These are phyloP conservation scores for Populus euphratica DNA, from an alignment of 345 rosid genomes.

Conservation along the genomic window DNA sequence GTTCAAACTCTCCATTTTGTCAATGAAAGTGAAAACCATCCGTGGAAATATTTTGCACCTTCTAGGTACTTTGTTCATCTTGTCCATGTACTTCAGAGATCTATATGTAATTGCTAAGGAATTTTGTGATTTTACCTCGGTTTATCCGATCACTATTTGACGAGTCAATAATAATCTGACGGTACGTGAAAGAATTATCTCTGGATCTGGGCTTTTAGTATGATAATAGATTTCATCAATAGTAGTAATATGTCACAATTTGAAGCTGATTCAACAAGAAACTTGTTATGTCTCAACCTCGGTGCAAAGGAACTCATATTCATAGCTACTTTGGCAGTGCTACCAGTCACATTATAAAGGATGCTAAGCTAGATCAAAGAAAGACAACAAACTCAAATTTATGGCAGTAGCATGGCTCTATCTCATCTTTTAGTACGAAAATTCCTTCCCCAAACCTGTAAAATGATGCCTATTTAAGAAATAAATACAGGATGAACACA, in stretches of 20 bases:
- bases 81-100: neutral
- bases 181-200: neutral
- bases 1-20: neutral
- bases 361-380: neutral
- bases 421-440: neutral
- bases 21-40: neutral
- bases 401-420: neutral
- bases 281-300: neutral
- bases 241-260: neutral
- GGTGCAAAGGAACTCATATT: neutral
- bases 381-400: neutral
- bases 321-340: neutral
- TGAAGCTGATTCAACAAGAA: neutral
- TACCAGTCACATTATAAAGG: neutral
- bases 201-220: no score
- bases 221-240: neutral
- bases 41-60: neutral
- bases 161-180: neutral
- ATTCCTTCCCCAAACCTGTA: neutral
- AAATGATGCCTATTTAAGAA: neutral
- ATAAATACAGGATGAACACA: neutral
- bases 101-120: neutral
- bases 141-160: neutral
- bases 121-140: neutral
- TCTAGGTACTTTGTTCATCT: neutral